These are phyloP conservation scores for Vicia villosa DNA, from an alignment of 306 rosid species.

Conservation along the genomic window DNA sequence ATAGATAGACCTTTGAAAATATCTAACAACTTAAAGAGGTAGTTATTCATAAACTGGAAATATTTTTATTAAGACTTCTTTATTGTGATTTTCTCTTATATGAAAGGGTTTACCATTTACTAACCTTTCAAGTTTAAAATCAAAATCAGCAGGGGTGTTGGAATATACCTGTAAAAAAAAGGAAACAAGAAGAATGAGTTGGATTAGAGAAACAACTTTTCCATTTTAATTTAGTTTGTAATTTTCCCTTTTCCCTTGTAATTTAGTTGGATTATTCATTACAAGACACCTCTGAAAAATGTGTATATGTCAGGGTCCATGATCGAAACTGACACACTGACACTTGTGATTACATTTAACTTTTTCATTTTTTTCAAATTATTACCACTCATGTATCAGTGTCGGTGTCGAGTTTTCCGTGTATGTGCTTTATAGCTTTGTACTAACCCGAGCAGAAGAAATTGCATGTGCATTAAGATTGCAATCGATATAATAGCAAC, in stretches of 20 bases:
- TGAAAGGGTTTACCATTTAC: conserved; percentile 27
- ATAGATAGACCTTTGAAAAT: background rate
- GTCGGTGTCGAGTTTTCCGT: too few relatives aligned
- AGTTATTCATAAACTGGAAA: conserved; percentile 4
- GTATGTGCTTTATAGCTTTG: too few relatives aligned
- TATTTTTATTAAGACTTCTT: background rate
- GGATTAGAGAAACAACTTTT: conserved; percentile 7
- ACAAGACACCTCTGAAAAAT: too few relatives aligned
- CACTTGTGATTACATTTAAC: too few relatives aligned
- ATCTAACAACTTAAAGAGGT: background rate
- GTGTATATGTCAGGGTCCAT: too few relatives aligned
- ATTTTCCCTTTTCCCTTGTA: too few relatives aligned
- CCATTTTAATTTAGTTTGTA: too few relatives aligned
- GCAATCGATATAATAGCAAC: conserved; percentile 82
- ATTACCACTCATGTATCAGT: too few relatives aligned
- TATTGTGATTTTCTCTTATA: conserved; percentile 9
- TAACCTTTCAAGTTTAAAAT: conserved; percentile 90
- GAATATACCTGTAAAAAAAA: conserved; percentile 70
- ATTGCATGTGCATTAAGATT: conserved; percentile 77
- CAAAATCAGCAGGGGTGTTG: conserved; percentile 96
- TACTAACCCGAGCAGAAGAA: conserved; percentile 87
- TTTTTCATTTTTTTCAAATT: too few relatives aligned
- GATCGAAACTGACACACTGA: too few relatives aligned
- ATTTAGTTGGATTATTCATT: too few relatives aligned
- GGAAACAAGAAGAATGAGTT: conserved; percentile 29